Conservation (phyloP, 1,284 basidiomycete genomes). For the Trichosporon sp. region DNA sequence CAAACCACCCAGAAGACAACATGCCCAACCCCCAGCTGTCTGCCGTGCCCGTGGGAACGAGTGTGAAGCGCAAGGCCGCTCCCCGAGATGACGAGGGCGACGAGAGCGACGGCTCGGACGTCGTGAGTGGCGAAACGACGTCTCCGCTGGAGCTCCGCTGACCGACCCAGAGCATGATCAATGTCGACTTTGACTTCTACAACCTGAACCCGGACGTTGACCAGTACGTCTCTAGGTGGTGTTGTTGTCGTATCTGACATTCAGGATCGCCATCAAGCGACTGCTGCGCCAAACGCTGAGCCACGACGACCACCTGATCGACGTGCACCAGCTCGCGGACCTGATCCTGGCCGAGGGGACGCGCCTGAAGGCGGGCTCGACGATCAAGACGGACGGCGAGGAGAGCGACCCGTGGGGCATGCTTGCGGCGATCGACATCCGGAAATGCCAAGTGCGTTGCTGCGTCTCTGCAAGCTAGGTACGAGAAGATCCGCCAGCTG, state of each 20-base stretch:
- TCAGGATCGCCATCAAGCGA: constrained; percentile 67
- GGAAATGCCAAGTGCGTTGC: constrained; percentile 62
- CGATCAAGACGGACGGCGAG: constrained; percentile 83
- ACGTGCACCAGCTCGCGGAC: constrained; percentile 68
- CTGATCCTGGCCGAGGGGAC: constrained; percentile 63
- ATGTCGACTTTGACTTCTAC: constrained; percentile 91
- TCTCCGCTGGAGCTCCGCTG: not conserved
- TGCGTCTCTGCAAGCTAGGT: not conserved
- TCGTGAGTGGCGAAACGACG: constrained; percentile 25
- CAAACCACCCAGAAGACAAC: not conserved
- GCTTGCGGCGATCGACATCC: constrained; percentile 74
- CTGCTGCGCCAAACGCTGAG: constrained; percentile 75
- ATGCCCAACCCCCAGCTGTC: constrained; percentile 24
- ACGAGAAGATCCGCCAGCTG: not conserved
- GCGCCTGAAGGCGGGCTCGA: constrained; percentile 59
- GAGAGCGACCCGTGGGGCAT: constrained; percentile 84
- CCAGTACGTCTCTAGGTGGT: constrained; percentile 52
- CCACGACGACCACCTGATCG: constrained; percentile 67
- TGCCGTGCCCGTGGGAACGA: constrained; percentile 17
- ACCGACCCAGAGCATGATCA: constrained; percentile 57
- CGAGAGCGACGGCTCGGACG: constrained; percentile 40
- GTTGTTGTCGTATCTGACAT: not conserved
- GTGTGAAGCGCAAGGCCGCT: constrained; percentile 39
- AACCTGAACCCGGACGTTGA: constrained; percentile 75
- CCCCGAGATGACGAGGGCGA: constrained; percentile 43